Conservation (phyloP, 2,329 filamentous ascomycete species). For the Periconia sp. region DNA sequence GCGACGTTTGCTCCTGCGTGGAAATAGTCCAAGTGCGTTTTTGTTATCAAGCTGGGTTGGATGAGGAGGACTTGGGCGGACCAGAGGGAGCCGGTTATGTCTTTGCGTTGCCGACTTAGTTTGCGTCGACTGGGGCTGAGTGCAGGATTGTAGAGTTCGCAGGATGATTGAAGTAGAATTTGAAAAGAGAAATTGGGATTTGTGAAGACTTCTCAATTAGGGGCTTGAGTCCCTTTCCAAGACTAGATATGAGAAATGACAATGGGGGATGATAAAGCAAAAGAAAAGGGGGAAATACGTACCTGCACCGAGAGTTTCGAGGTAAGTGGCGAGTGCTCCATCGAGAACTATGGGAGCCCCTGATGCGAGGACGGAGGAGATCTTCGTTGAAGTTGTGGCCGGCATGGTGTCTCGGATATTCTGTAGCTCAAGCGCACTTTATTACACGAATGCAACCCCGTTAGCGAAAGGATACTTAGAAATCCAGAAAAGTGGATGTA, state of each 20-base stretch:
- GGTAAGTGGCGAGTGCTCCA: slow-evolving; percentile 55
- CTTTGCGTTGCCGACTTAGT: slow-evolving; percentile 21
- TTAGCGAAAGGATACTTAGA: no score
- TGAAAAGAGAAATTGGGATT: no score
- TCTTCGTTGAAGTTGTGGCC: neutral
- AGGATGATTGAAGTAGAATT: neutral
- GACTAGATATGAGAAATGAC: no score
- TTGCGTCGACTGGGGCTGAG: no score
- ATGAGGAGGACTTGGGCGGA: slow-evolving; percentile 51
- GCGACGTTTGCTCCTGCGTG: slow-evolving; percentile 53
- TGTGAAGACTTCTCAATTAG: no score
- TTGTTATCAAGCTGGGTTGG: slow-evolving; percentile 49
- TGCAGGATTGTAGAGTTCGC: no score
- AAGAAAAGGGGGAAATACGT: neutral
- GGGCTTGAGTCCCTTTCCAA: no score
- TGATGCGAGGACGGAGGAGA: slow-evolving; percentile 24
- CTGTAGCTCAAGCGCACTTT: no score
- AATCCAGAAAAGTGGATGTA: no score
- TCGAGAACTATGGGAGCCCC: slow-evolving; percentile 49
- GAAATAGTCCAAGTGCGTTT: slow-evolving; percentile 54
- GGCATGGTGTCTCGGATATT: neutral
- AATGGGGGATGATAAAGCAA: neutral
- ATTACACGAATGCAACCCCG: no score
- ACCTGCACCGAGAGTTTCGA: slow-evolving; percentile 50
- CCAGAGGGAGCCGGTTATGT: slow-evolving; percentile 53